Percentiles rank a stretch among this genome's conserved stretches.
These are phyloP conservation scores for Euphorbia peplus DNA, from an alignment of 345 rosid genomes.

Conservation along the genomic window DNA sequence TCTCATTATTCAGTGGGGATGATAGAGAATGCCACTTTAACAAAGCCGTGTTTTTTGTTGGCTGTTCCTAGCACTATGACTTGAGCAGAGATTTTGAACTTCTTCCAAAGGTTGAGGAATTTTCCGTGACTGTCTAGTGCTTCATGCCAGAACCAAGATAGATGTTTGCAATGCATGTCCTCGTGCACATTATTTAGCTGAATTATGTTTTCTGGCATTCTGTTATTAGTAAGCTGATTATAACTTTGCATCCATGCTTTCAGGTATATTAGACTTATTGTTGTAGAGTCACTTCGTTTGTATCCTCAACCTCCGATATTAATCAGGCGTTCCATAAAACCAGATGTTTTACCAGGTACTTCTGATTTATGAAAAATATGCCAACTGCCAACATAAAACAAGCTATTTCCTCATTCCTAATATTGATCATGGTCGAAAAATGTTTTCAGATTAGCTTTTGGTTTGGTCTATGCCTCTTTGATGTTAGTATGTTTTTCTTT, in stretches of 20 bases:
- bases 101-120: background rate
- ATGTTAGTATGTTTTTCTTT: background rate
- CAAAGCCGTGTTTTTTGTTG: background rate
- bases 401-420: background rate
- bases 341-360: constrained; percentile 77
- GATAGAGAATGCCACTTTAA: background rate
- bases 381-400: background rate
- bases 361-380: background rate
- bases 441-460: background rate
- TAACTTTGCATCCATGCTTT: constrained; percentile 6
- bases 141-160: background rate
- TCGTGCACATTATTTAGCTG: background rate
- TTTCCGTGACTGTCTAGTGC: background rate
- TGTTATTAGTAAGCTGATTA: background rate
- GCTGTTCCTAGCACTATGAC: background rate
- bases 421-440: background rate
- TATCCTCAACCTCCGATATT: constrained; percentile 95
- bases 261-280: constrained; percentile 77
- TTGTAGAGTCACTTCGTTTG: constrained; percentile 84
- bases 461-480: background rate
- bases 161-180: background rate
- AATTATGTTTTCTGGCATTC: background rate
- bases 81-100: background rate
- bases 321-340: constrained; percentile 69
- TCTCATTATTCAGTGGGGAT: background rate